Evolutionary conservation across 2,329 filamentous ascomycete species (phyloP).

Genomic region (Alternaria sp.): DNA sequence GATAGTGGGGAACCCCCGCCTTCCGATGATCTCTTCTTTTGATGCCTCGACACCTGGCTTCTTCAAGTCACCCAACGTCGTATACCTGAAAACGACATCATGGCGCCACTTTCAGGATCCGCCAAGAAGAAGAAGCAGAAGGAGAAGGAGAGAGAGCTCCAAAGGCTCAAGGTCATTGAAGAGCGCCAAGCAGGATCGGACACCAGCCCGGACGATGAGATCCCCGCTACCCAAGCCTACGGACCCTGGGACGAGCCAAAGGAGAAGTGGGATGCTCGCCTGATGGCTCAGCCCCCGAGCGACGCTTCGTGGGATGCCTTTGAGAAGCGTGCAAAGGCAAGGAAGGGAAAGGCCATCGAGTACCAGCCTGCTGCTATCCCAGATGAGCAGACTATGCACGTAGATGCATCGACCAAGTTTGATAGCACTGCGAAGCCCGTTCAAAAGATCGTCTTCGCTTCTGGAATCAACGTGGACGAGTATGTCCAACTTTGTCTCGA

Average conservation of each 20-base stretch:
- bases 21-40: neutral
- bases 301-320: neutral
- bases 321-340: slow-evolving; percentile 1
- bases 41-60: neutral
- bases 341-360: neutral
- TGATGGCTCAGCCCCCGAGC: neutral
- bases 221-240: neutral
- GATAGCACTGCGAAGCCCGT: slow-evolving; percentile 5
- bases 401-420: slow-evolving; percentile 5
- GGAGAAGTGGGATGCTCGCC: neutral
- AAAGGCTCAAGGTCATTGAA: slow-evolving; percentile 4
- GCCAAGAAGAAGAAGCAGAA: slow-evolving; percentile 1
- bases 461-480: slow-evolving; percentile 2
- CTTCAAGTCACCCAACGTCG: neutral
- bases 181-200: slow-evolving; percentile 1
- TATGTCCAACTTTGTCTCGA: neutral
- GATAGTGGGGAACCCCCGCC: neutral
- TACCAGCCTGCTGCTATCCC: neutral
- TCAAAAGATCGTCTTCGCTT: neutral
- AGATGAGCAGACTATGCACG: neutral
- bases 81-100: neutral
- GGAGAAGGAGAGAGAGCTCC: slow-evolving; percentile 2
- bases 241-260: slow-evolving; percentile 2
- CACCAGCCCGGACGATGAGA: slow-evolving; percentile 1
- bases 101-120: neutral